These are phyloP conservation scores for Cyamopsis tetragonoloba DNA, from an alignment of 306 rosid genomes.

Conservation along the genomic window DNA sequence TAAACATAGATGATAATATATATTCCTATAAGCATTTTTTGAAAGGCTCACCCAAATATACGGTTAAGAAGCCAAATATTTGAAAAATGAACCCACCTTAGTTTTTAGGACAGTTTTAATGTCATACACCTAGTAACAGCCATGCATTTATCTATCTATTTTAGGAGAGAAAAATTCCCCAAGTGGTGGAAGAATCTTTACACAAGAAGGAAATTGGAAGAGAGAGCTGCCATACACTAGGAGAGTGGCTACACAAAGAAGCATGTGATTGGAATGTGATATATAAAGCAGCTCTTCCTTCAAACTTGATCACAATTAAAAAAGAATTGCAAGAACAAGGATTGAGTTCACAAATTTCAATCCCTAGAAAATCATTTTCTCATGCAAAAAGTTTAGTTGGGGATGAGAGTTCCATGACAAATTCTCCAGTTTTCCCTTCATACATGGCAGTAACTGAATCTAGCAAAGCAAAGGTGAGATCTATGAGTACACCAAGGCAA, in stretches of 20 bases:
- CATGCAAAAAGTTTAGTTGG: constrained; percentile 34
- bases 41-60: too few species aligned
- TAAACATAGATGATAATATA: too few species aligned
- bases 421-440: constrained; percentile 53
- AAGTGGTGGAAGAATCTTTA: constrained; percentile 38
- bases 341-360: constrained; percentile 28
- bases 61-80: neutral
- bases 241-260: constrained; percentile 43
- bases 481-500: constrained; percentile 68
- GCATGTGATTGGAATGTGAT: constrained; percentile 23
- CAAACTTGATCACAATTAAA: constrained; percentile 19
- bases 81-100: neutral
- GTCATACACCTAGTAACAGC: neutral
- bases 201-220: constrained; percentile 28
- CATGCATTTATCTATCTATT: constrained; percentile 10
- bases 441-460: constrained; percentile 59
- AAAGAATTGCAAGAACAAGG: constrained; percentile 30
- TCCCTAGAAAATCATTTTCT: constrained; percentile 59
- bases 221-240: constrained; percentile 37
- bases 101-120: neutral
- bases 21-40: too few species aligned
- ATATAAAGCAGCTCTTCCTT: constrained; percentile 21
- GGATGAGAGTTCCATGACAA: constrained; percentile 38
- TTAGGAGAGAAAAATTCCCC: constrained; percentile 55
- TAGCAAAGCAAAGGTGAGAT: constrained; percentile 57